Percentiles rank a stretch among this genome's conserved stretches.
Conservation (phyloP, 2,329 filamentous ascomycete genomes). For the Nigrospora osmanthi region DNA sequence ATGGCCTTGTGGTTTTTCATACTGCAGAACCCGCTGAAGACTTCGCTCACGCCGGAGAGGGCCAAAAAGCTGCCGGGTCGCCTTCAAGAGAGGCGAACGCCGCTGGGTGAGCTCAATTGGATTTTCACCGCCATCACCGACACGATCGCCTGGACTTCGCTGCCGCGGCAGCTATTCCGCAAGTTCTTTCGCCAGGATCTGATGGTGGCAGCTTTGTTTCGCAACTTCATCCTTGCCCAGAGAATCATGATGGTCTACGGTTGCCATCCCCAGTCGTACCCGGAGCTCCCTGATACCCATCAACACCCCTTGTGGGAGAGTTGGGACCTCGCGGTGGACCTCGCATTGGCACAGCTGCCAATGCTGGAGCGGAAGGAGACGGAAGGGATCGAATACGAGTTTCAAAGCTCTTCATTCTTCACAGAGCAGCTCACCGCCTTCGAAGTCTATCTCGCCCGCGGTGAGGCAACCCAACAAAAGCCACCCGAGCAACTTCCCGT, state of each 20-base stretch:
- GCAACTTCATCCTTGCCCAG: conserved; percentile 91
- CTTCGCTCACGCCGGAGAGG: conserved; percentile 66
- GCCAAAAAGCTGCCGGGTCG: conserved; percentile 86
- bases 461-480: conserved; percentile 72
- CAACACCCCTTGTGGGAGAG: conserved; percentile 94
- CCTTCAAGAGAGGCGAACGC: conserved; percentile 86
- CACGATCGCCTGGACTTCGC: conserved; percentile 95
- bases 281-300: conserved; percentile 87
- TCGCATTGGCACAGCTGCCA: conserved; percentile 84
- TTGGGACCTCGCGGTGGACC: conserved; percentile 95
- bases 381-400: conserved; percentile 74
- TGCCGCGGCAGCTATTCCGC: conserved; percentile 85
- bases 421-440: conserved; percentile 96
- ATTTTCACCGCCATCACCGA: conserved; percentile 99
- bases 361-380: conserved; percentile 73
- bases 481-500: conserved; percentile 93
- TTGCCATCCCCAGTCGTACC: conserved; percentile 88
- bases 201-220: conserved; percentile 96
- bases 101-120: conserved; percentile 95
- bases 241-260: conserved; percentile 95
- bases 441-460: conserved; percentile 84
- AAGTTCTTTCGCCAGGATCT: conserved; percentile 96
- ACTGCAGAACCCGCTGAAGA: conserved; percentile 73
- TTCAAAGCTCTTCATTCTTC: conserved; percentile 92
- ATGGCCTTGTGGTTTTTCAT: conserved; percentile 97